Percentiles rank a stretch among this genome's conserved stretches.
phyloP scores from a whole-genome alignment of 2,329 filamentous ascomycete species.

The Apiospora sp. region DNA sequence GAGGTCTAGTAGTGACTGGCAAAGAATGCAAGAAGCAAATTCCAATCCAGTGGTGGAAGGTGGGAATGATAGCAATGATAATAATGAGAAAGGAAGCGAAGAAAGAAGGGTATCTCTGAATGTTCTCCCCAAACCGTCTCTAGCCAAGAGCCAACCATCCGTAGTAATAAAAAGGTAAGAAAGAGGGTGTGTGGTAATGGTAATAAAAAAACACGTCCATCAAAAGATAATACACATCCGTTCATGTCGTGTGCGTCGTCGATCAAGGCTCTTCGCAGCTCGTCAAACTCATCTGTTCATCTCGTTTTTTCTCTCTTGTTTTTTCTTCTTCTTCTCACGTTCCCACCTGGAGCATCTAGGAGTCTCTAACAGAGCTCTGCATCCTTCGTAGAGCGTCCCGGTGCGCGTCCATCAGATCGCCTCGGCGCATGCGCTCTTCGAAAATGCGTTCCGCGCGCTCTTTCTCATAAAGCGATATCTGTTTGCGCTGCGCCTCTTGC shows the following conservation, averaged over 20 bases:
- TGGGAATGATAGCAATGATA: background rate
- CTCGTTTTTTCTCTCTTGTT: background rate
- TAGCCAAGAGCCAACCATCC: conserved; percentile 7
- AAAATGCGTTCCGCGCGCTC: conserved; percentile 69
- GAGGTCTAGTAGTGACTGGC: background rate
- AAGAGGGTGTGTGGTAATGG: background rate
- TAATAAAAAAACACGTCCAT: background rate
- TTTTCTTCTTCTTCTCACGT: background rate
- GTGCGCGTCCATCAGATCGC: conserved; percentile 78
- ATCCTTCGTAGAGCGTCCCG: conserved; percentile 81
- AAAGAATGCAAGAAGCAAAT: background rate
- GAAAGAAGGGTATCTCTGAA: conserved; percentile 23
- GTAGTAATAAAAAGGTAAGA: background rate
- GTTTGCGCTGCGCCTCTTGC: conserved; percentile 66
- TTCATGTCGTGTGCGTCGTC: conserved; percentile 15
- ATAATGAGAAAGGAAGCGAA: conserved; percentile 4
- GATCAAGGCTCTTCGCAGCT: background rate
- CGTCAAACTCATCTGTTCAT: conserved; percentile 7
- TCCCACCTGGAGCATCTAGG: conserved; percentile 24
- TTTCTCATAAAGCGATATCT: conserved; percentile 64
- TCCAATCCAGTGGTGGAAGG: background rate
- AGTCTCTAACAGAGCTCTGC: conserved; percentile 62
- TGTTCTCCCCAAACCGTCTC: conserved; percentile 15
- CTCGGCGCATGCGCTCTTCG: conserved; percentile 78
- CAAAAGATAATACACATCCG: background rate